Evolutionary conservation across 2,329 filamentous ascomycete genomes (phyloP).

Genomic region (Hymenoscyphus fraxineus): DNA sequence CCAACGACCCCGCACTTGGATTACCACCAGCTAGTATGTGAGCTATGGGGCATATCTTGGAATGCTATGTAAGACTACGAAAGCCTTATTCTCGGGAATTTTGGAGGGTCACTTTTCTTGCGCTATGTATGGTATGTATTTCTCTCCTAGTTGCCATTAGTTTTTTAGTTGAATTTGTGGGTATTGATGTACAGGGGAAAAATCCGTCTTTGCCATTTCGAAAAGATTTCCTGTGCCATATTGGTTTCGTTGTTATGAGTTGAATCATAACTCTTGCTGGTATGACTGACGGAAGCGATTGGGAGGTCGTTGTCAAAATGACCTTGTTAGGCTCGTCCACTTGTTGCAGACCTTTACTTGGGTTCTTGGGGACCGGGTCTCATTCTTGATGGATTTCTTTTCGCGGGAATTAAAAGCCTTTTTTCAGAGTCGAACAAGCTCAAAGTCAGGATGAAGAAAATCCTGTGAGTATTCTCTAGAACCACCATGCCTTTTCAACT

Average conservation of each 20-base stretch:
- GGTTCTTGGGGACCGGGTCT: slow-evolving; percentile 47
- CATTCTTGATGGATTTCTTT: slow-evolving; percentile 53
- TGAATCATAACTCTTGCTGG: slow-evolving; percentile 48
- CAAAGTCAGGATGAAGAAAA: slow-evolving; percentile 49
- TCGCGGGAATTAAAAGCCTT: slow-evolving; percentile 45
- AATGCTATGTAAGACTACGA: slow-evolving; percentile 53
- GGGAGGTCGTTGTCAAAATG: slow-evolving; percentile 49
- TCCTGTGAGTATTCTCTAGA: slow-evolving; percentile 51
- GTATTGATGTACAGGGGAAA: slow-evolving; percentile 43
- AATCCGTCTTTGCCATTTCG: slow-evolving; percentile 49
- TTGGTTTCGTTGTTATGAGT: slow-evolving; percentile 57
- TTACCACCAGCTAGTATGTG: slow-evolving; percentile 35
- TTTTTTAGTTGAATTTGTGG: slow-evolving; percentile 35
- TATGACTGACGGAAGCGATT: slow-evolving; percentile 52
- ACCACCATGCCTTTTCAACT: slow-evolving; percentile 54
- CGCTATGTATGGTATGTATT: slow-evolving; percentile 39
- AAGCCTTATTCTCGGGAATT: slow-evolving; percentile 62
- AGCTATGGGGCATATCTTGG: slow-evolving; percentile 32
- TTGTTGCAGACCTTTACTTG: slow-evolving; percentile 59
- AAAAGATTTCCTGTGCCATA: slow-evolving; percentile 54
- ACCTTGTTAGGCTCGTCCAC: slow-evolving; percentile 42
- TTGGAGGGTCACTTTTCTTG: slow-evolving; percentile 56
- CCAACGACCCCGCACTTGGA: slow-evolving; percentile 36
- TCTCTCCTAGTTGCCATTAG: slow-evolving; percentile 31
- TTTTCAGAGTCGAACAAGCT: slow-evolving; percentile 52